Conservation (phyloP, 2,329 filamentous ascomycete genomes). For the Rhynchosporium secalis region DNA sequence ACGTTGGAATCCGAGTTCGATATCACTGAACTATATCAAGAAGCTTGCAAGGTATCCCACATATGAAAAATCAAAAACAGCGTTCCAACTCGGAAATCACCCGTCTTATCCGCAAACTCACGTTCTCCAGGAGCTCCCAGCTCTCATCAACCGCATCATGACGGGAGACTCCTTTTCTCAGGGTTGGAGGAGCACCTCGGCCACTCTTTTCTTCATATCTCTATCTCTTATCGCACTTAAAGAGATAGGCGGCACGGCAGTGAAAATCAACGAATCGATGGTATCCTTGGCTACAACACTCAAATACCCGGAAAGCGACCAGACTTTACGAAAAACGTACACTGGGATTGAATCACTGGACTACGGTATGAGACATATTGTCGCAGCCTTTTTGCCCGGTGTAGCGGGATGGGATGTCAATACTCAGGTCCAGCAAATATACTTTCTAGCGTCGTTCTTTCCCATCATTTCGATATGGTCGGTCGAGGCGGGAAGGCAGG, state of each 20-base stretch:
- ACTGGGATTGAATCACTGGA: constrained; percentile 2
- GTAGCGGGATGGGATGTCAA: not conserved
- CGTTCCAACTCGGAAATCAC: no score
- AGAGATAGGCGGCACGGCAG: constrained; percentile 1
- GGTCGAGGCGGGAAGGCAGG: constrained; percentile 1
- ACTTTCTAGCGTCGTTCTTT: constrained; percentile 2
- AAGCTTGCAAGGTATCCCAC: no score
- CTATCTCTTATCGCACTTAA: not conserved
- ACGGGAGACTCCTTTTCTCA: not conserved
- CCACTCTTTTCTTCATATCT: not conserved
- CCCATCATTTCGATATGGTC: constrained; percentile 1
- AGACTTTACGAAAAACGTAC: not conserved
- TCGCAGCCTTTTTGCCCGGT: constrained; percentile 5
- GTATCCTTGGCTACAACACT: not conserved
- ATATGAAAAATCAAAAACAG: no score
- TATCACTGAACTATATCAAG: no score
- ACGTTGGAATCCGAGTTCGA: no score
- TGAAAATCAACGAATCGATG: not conserved
- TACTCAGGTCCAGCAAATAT: constrained; percentile 1
- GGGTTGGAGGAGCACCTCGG: not conserved
- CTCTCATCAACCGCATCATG: not conserved
- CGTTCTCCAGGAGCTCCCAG: no score
- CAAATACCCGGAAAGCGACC: not conserved
- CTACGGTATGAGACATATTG: not conserved
- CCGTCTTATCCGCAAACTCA: no score